Base-by-base conservation (phyloP, 1,284 basidiomycete species). In the Lignosus rhinocerotis region DNA sequence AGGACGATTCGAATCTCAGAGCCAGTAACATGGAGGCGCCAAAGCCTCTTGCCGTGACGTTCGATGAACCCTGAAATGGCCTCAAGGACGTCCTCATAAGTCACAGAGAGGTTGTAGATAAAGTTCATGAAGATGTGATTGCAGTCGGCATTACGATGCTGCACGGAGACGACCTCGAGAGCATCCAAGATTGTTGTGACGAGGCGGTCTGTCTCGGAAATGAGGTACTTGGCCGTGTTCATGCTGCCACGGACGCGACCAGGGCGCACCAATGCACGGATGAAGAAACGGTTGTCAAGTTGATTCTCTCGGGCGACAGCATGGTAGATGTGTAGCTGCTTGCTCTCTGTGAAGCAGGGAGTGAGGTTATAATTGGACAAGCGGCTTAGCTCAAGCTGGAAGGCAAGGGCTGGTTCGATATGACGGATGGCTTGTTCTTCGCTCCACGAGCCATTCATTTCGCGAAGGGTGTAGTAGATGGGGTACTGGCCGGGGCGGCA, bases 41-140 rank as follows among this genome's bases (percentile, higher is more conserved):
- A 99, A 63, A 99, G 84, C 53, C 96, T 88, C 78, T 98, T 97
- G 63, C 96, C 97, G 70, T 98, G 95, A 46, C 97, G 91, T 71
- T 98, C 96, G 67, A 99, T 94, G 81, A 99, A 99, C 48, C 96
- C 96, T 17, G 95, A 89, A 58, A 99, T 92, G 8, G 96, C 96
- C 59, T 92, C 90, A 60, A 98, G 86, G 10, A 99, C 94, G 68
- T 98, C 95, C 66, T 98, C 96, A 68, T 98, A 98, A 38, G 90
- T 91, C 66, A 99, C 94, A 31, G 90, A 87, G 61, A 99, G 89
- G 72, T 92, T 93, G 83, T 99, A 99, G 71, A 99, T 89, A 76
- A 98, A 98, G 79, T 97, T 97, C 86, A 98, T 93, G 78, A 92
- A 93, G 72, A 97, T 96, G 73, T 97, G 94, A 74, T 97, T 97